These are phyloP conservation scores for Fusarium lyarnte DNA, from an alignment of 2,329 filamentous ascomycete species.

Conservation along the genomic window DNA sequence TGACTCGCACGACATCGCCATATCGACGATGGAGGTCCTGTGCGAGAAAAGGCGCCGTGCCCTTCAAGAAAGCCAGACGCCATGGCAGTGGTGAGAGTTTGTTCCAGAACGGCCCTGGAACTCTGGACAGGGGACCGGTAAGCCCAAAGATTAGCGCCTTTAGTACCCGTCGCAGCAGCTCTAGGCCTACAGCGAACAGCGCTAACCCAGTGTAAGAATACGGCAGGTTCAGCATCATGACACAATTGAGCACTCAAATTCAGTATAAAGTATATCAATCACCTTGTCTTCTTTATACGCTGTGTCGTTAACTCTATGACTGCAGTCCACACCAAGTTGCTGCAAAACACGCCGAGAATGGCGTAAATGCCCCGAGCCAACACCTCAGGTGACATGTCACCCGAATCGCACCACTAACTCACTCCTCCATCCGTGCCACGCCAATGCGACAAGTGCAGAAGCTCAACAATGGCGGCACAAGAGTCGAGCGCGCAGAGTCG, in stretches of 20 bases:
- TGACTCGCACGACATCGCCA: not conserved
- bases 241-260: not conserved
- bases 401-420: not conserved
- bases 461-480: not conserved
- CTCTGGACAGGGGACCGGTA: not conserved
- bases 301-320: not conserved
- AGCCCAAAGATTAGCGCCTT: not conserved
- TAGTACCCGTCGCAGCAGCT: not conserved
- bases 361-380: not conserved
- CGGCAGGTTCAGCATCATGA: not conserved
- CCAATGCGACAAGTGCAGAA: not conserved
- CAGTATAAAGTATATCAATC: not conserved
- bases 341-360: not conserved
- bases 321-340: too few species aligned
- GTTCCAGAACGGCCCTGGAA: not conserved
- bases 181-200: not conserved
- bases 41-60: not conserved
- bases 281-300: not conserved
- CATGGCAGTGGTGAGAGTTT: not conserved
- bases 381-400: not conserved
- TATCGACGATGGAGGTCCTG: not conserved
- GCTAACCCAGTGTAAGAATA: not conserved
- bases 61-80: not conserved
- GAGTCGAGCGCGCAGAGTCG: not conserved
- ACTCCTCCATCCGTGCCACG: not conserved